phyloP scores from a whole-genome alignment of 805 yeast genomes.

The Nakazawaea sp. region DNA sequence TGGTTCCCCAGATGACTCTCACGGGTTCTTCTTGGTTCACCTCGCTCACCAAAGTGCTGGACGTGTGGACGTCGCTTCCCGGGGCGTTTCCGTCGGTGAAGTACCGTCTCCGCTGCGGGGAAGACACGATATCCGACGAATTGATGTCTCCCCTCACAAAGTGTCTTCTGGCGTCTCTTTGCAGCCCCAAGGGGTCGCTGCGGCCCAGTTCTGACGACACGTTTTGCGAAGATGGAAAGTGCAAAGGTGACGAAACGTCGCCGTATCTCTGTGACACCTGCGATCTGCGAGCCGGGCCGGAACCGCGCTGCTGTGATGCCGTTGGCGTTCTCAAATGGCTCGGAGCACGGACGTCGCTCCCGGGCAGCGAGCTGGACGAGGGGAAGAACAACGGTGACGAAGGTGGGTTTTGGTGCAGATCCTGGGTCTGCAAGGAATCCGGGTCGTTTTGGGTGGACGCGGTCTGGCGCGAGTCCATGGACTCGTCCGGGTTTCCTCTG shows the following conservation, averaged over 20 bases:
- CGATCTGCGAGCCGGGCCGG: constrained; percentile 19
- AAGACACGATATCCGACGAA: constrained; percentile 57
- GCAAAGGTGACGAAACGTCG: constrained; percentile 42
- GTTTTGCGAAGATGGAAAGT: constrained; percentile 33
- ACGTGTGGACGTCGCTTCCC: constrained; percentile 14
- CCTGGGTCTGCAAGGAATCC: constrained; percentile 30
- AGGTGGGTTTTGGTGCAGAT: constrained; percentile 32
- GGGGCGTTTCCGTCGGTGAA: constrained; percentile 35
- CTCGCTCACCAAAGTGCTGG: constrained; percentile 19
- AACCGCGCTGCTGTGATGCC: constrained; percentile 24
- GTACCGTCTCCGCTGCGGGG: constrained; percentile 61
- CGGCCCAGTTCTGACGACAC: constrained; percentile 15
- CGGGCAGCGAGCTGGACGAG: constrained; percentile 29
- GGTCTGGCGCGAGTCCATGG: constrained; percentile 12
- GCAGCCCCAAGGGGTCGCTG: constrained; percentile 31
- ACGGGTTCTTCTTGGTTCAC: constrained; percentile 59
- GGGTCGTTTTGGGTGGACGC: constrained; percentile 24
- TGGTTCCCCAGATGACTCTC: constrained; percentile 97
- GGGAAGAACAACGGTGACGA: constrained; percentile 53
- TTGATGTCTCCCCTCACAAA: constrained; percentile 73
- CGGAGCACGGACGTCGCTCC: constrained; percentile 11
- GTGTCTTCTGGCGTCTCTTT: constrained; percentile 36
- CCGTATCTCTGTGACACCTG: constrained; percentile 18
- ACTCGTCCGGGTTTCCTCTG: constrained; percentile 8
- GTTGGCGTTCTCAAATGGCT: constrained; percentile 4